Evolutionary conservation across 208 protist genomes (phyloP), one percentile per base, ranked within the genome.

Genomic region (Phytomonas sp.): DNA sequence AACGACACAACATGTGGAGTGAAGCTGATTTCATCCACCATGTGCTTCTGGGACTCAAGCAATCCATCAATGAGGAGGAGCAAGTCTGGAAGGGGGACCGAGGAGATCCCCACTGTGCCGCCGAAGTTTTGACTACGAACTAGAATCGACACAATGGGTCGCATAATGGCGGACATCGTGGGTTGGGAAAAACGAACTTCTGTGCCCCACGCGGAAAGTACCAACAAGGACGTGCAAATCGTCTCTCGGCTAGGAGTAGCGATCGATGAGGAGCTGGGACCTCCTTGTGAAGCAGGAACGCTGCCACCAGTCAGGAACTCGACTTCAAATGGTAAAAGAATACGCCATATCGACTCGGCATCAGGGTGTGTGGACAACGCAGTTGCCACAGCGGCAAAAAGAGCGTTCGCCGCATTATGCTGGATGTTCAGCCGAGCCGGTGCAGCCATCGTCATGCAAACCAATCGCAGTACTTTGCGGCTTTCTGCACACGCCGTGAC

Each of bases 371-470:
- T 78, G 17, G 87, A 79, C 40, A 95, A 73, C 59, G 68, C 73
- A 13, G 81, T 82, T 36, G 81, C 83, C 9, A 93, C 87, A 43
- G 79, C 78, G n/a, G 84, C 78, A 62, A 91, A 95, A 62, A 95
- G 81, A 4, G 90, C 90, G 62, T 89, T 86, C 31, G 90, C 87
- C 29, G 90, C 90, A 67, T 80, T 76, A 69, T 93, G 75, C 26
- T 78, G 78, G 4, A 95, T 76, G 15, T 70, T 71, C 64, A 82
- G 71, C 8, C 83, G 83, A 23, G 83, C 76, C 8, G 85, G 68
- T 43, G 81, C 79, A 5, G 83, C 74, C 60, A 85, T 77, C 2
- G 78, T 84, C 60, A 82, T 66, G 69, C 87, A 90, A 43, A 95
- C 82, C 2, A 89, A 71, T n/a, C 83, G 82, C 23, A 91, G 69